Evolutionary conservation across 257 asterid species (phyloP), one percentile per base, ranked within the genome.

Genomic region (Nicotiana sylvestris): DNA sequence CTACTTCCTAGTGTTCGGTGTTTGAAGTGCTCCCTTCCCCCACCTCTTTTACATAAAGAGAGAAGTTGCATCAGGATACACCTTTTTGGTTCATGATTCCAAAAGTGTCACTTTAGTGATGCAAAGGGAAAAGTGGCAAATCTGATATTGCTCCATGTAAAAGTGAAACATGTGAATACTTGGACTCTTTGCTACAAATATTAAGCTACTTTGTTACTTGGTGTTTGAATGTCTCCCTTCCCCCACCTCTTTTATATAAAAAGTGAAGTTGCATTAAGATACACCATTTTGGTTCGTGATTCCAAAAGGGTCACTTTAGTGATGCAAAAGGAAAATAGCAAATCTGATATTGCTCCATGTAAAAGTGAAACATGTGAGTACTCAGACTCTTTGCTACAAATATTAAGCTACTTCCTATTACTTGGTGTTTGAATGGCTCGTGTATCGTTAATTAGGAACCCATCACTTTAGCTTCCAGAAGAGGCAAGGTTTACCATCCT

Each of bases 41-140:
- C 55, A 49, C 15, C 55, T 49, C 13, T 49, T 49, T 11, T 11
- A 8, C 13, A 11, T 49, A 49, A 49, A 49, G 12, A 49, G 55
- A 49, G 55, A 49, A 49, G 55, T 49, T 49, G 97, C 97, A 93
- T 93, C 92, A 11, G 35, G 97, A 94, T 94, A 93, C 90, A 82
- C 85, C 86, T 85, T 82, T 85, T 61, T 79, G 83, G 77, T 81
- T 88, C 84, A 72, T 84, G 81, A 53, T 91, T 90, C 94, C 90
- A n/a, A 84, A 88, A 88, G 89, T 95, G 90, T 92, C 97, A 92
- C 97, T 92, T 89, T 85, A 80, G 8, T 84, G 95, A 90, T 94
- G 96, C 96, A 82, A 94, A 35, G 92, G 66, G 68, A 86, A 91
- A 69, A 21, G 85, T 16, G 88, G 87, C 77, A 82, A 91, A 69